phyloP scores from a whole-genome alignment of 108 stramenopile species.

The Nitzschia inconspicua region DNA sequence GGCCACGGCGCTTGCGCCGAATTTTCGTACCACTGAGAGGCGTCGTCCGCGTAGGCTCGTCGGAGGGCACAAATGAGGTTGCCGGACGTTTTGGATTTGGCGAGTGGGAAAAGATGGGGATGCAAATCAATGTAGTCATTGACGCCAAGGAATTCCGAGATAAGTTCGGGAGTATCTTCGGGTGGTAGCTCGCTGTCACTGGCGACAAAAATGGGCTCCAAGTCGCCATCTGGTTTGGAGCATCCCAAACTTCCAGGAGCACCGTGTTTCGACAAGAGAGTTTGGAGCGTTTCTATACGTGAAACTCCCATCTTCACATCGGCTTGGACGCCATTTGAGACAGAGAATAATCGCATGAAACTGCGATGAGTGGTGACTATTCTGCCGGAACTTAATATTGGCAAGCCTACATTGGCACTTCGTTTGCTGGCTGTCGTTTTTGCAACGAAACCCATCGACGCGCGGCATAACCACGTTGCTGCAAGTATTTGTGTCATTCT shows the following conservation, averaged over 20 bases:
- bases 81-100: conserved; percentile 47
- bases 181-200: background rate
- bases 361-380: background rate
- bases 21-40: conserved; percentile 33
- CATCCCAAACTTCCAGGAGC: conserved; percentile 77
- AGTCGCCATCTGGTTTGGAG: conserved; percentile 37
- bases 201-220: conserved; percentile 36
- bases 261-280: conserved; percentile 56
- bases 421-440: background rate
- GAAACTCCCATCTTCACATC: conserved; percentile 49
- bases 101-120: conserved; percentile 68
- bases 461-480: conserved; percentile 6
- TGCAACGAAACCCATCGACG: conserved; percentile 9
- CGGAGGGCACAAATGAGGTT: conserved; percentile 74
- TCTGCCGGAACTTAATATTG: background rate
- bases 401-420: background rate
- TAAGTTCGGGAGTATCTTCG: conserved; percentile 24
- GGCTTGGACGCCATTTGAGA: conserved; percentile 3
- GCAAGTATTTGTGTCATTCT: conserved; percentile 4
- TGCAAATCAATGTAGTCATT: conserved; percentile 54
- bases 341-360: conserved; percentile 17
- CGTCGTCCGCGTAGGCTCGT: conserved; percentile 64
- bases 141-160: conserved; percentile 5
- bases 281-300: conserved; percentile 60
- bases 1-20: conserved; percentile 67